Evolutionary conservation across 768 basidiomycete genomes (phyloP).

Genomic region (Russula earlei): DNA sequence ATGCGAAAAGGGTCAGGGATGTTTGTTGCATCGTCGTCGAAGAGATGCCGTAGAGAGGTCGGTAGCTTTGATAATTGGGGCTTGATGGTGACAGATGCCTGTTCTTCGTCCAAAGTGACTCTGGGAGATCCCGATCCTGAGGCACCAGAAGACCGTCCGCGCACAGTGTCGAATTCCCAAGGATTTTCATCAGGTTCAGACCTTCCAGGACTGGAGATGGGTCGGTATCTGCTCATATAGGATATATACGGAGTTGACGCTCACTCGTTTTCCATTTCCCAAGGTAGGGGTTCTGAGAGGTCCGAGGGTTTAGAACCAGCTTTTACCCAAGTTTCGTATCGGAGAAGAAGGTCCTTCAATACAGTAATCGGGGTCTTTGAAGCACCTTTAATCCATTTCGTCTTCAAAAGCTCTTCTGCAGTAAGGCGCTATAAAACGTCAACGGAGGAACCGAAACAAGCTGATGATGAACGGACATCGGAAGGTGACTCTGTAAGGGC

Average conservation of each 20-base stretch:
- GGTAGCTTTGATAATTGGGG: slow-evolving; percentile 50
- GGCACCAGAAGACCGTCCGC: slow-evolving; percentile 29
- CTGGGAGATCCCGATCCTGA: neutral
- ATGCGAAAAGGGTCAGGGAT: slow-evolving; percentile 36
- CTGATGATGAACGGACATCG: slow-evolving; percentile 43
- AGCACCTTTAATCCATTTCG: slow-evolving; percentile 81
- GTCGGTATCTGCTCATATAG: slow-evolving; percentile 19
- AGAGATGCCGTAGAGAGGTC: slow-evolving; percentile 68
- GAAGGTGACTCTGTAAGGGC: slow-evolving; percentile 75
- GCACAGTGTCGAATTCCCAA: slow-evolving; percentile 75
- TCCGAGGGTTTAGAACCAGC: slow-evolving; percentile 25
- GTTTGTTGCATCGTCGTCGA: slow-evolving; percentile 46
- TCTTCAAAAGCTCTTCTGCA: slow-evolving; percentile 81
- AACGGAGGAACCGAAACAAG: neutral
- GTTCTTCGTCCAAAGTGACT: slow-evolving; percentile 1
- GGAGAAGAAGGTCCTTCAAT: slow-evolving; percentile 72
- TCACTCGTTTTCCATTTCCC: slow-evolving; percentile 58
- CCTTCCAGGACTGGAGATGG: slow-evolving; percentile 18
- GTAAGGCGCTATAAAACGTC: slow-evolving; percentile 52
- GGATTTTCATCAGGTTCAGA: slow-evolving; percentile 28
- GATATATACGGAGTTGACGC: slow-evolving; percentile 7
- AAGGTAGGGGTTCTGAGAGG: slow-evolving; percentile 57
- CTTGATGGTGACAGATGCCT: slow-evolving; percentile 38
- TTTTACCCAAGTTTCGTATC: slow-evolving; percentile 64
- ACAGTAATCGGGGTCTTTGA: slow-evolving; percentile 56